Conservation (phyloP, 2,329 filamentous ascomycete genomes). For the Dactylellina drechsleri region DNA sequence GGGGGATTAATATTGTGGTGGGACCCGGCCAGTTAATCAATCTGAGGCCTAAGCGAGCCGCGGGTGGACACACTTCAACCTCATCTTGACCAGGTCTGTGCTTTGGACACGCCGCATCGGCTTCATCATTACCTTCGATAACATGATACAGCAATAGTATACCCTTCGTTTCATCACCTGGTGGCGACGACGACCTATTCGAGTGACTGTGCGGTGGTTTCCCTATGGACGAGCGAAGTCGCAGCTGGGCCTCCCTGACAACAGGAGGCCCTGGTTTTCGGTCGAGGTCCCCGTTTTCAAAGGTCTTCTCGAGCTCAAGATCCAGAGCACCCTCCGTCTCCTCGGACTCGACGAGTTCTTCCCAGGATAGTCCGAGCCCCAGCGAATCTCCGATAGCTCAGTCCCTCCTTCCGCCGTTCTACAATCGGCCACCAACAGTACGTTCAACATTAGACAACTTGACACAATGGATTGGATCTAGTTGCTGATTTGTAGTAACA, state of each 20-base stretch:
- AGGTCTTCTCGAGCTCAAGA: constrained; percentile 49
- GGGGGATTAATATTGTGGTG: not conserved
- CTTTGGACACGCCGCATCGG: not conserved
- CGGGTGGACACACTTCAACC: constrained; percentile 17
- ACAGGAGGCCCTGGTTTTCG: constrained; percentile 41
- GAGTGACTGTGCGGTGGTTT: not conserved
- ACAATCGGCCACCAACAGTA: constrained; percentile 88
- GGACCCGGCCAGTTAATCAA: not conserved
- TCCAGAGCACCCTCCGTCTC: constrained; percentile 38
- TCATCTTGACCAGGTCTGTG: not conserved
- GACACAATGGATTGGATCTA: not conserved
- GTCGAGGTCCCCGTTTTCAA: constrained; percentile 49
- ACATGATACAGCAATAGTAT: too few species aligned
- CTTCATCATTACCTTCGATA: too few species aligned
- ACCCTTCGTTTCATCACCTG: not conserved
- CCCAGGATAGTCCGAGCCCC: constrained; percentile 49
- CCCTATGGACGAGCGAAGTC: constrained; percentile 44
- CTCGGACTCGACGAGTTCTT: constrained; percentile 46
- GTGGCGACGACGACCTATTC: not conserved
- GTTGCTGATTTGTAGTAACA: constrained; percentile 10
- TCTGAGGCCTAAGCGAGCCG: constrained; percentile 30
- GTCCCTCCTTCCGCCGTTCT: constrained; percentile 83
- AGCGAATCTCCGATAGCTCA: constrained; percentile 51
- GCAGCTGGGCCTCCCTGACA: constrained; percentile 50
- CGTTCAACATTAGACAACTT: not conserved